Evolutionary conservation across 208 protist genomes (phyloP), one percentile per base, ranked within the genome.

Genomic region (Polymyxa betae): DNA sequence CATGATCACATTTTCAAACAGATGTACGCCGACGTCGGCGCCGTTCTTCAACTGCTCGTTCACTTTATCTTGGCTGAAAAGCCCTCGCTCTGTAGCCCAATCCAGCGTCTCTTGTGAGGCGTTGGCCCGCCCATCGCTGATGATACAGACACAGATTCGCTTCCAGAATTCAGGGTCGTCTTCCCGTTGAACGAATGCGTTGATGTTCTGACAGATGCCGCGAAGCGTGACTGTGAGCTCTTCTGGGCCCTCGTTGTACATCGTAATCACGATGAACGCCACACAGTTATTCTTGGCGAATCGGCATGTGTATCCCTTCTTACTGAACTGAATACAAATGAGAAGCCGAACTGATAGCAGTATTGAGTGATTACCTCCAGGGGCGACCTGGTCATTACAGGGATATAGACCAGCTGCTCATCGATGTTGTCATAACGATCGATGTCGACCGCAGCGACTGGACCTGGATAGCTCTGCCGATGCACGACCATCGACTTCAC

Each of bases 161-260:
- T 66, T 66, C 54, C 54, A 66, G 54, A 66, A 66, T 16, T 66
- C 29, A 66, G 20, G 54, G 29, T 66, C 54, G 54, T 66, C 54
- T 66, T 66, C 54, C 29, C 54, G 54, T 66, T 66, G 54, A 16
- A 29, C 29, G 54, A 66, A 66, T 29, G 54, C 29, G 20, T 66
- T 66, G 54, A 66, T 29, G 54, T 66, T 66, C 54, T 66, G 20
- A 29, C 54, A 66, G 54, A 66, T 29, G 20, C 54, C 54, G 54
- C 54, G 54, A 16, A 66, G 16, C 20, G 54, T 66, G 54, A 16
- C 20, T 29, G 20, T 66, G 54, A 66, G 54, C 29, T 66, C 54
- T 16, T 66, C 54, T 16, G 29, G 20, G 54, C 54, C 54, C 54
- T 66, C 54, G 54, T 66, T 66, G 54, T 66, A 66, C 54, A 66